These are phyloP conservation scores for Sporothrix schenckii DNA, from an alignment of 2,329 filamentous ascomycete species.

Conservation along the genomic window DNA sequence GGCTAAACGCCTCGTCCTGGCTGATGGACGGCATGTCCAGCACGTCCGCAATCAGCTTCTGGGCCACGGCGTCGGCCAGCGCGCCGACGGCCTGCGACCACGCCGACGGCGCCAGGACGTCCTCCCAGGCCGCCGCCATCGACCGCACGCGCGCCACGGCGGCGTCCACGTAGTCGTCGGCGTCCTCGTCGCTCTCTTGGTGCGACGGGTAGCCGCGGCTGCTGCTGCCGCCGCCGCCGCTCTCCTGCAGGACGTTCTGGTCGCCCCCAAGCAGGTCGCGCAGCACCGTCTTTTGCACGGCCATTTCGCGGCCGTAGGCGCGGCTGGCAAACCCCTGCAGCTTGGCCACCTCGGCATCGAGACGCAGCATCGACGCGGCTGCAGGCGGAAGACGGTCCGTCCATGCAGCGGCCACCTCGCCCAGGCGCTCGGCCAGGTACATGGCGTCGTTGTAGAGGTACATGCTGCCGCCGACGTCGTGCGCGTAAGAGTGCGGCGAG, in stretches of 20 bases:
- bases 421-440: slow-evolving; percentile 63
- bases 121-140: slow-evolving; percentile 60
- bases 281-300: slow-evolving; percentile 62
- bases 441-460: slow-evolving; percentile 69
- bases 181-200: slow-evolving; percentile 42
- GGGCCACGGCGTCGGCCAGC: slow-evolving; percentile 60
- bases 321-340: slow-evolving; percentile 63
- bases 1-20: slow-evolving; percentile 65
- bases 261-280: slow-evolving; percentile 62
- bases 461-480: slow-evolving; percentile 66
- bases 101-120: slow-evolving; percentile 61
- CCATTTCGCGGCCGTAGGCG: slow-evolving; percentile 64
- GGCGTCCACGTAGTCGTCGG: slow-evolving; percentile 56
- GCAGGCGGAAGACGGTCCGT: slow-evolving; percentile 54
- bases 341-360: slow-evolving; percentile 63
- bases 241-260: slow-evolving; percentile 55
- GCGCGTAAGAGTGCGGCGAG: slow-evolving; percentile 71
- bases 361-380: slow-evolving; percentile 55
- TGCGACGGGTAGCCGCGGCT: not conserved
- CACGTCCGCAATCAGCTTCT: slow-evolving; percentile 64
- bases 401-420: slow-evolving; percentile 55
- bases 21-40: slow-evolving; percentile 64
- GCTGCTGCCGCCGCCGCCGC: slow-evolving; percentile 41
- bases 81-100: slow-evolving; percentile 66
- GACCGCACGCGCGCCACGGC: slow-evolving; percentile 57